Evolutionary conservation across 2,329 filamentous ascomycete species (phyloP).

Genomic region (Ascochyta viciae-villosae): DNA sequence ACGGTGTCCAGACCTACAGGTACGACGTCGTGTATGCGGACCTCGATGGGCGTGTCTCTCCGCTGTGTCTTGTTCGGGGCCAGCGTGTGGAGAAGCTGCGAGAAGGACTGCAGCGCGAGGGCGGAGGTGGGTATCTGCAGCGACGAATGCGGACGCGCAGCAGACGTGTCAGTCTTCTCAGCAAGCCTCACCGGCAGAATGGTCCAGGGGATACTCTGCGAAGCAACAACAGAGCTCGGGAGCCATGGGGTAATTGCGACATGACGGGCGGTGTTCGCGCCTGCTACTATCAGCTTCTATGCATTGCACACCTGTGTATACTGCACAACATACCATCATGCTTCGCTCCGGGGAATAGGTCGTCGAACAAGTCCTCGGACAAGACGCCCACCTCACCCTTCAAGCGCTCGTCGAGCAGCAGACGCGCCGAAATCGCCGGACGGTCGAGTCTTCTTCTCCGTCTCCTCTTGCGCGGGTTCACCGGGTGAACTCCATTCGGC

Average conservation of each 20-base stretch:
- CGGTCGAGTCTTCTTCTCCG: slow-evolving; percentile 67
- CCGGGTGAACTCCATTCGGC: slow-evolving; percentile 32
- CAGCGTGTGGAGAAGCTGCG: slow-evolving; percentile 73
- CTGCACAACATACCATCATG: slow-evolving; percentile 21
- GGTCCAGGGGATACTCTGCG: slow-evolving; percentile 77
- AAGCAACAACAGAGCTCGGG: slow-evolving; percentile 59
- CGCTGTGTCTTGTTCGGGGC: slow-evolving; percentile 78
- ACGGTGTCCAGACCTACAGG: slow-evolving; percentile 83
- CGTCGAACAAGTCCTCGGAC: slow-evolving; percentile 83
- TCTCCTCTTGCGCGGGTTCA: slow-evolving; percentile 58
- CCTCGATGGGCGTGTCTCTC: slow-evolving; percentile 80
- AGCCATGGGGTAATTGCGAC: slow-evolving; percentile 79
- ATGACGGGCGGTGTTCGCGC: slow-evolving; percentile 54
- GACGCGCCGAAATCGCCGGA: slow-evolving; percentile 76
- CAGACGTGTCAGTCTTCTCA: slow-evolving; percentile 40
- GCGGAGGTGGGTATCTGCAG: slow-evolving; percentile 79
- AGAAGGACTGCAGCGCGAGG: slow-evolving; percentile 78
- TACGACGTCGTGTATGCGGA: slow-evolving; percentile 80
- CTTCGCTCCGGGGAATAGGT: slow-evolving; percentile 70
- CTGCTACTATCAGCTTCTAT: slow-evolving; percentile 4
- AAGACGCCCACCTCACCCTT: slow-evolving; percentile 85
- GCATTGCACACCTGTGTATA: too few relatives aligned
- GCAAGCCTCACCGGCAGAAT: slow-evolving; percentile 74
- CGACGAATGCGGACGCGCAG: slow-evolving; percentile 70
- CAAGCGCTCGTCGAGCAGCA: slow-evolving; percentile 84